phyloP scores from a whole-genome alignment of 2,329 filamentous ascomycete genomes.

The Calonectria pteridis region DNA sequence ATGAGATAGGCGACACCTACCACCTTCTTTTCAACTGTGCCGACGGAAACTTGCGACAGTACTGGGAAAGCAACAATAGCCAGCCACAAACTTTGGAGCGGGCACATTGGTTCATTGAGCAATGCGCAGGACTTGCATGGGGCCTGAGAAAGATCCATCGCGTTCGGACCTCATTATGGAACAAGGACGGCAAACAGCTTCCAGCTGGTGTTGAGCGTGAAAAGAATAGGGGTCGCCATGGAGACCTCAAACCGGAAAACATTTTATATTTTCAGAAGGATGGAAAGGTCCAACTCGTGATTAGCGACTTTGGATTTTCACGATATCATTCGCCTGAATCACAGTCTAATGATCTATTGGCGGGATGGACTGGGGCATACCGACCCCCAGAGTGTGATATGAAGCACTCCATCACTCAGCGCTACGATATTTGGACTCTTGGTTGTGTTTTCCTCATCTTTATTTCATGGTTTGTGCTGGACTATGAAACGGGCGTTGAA shows the following conservation, averaged over 20 bases:
- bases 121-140: not conserved
- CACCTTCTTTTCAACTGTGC: constrained; percentile 24
- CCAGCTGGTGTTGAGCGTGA: not conserved
- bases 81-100: not conserved
- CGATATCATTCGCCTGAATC: constrained; percentile 14
- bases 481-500: not conserved
- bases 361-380: constrained; percentile 4
- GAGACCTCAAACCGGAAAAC: constrained; percentile 3
- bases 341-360: not conserved
- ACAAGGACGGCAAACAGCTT: not conserved
- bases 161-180: not conserved
- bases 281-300: not conserved
- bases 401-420: not conserved
- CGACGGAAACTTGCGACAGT: constrained; percentile 15
- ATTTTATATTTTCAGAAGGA: not conserved
- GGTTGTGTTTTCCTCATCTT: constrained; percentile 21
- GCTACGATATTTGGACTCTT: constrained; percentile 24
- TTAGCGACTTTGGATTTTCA: constrained; percentile 24
- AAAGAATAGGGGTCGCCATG: not conserved
- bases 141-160: not conserved
- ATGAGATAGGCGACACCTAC: not conserved
- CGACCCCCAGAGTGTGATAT: constrained; percentile 12
- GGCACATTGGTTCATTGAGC: not conserved
- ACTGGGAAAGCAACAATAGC: not conserved
- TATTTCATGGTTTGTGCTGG: constrained; percentile 17